Conservation (phyloP, 331 rosid species). For the Pyracantha coccinea region DNA sequence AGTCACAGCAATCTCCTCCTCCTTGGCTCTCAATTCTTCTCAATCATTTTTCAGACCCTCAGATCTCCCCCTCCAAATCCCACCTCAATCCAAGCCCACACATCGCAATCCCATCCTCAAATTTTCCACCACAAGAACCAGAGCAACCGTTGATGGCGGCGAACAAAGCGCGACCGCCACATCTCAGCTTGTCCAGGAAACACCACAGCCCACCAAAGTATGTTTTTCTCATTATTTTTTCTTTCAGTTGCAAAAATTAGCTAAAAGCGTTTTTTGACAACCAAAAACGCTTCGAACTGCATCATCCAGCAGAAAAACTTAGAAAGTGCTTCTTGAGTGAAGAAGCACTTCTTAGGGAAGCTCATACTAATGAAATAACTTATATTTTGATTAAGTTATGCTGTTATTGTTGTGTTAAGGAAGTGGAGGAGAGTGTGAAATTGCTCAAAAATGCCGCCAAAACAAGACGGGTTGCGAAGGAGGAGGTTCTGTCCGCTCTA, state of each 20-base stretch:
- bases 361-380: neutral
- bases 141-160: conserved; percentile 50
- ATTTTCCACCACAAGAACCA: conserved; percentile 29
- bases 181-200: conserved; percentile 31
- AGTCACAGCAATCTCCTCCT: conserved; percentile 7
- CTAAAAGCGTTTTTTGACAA: neutral
- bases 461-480: conserved; percentile 56
- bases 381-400: neutral
- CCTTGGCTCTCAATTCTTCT: conserved; percentile 21
- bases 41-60: conserved; percentile 18
- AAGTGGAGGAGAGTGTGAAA: conserved; percentile 67
- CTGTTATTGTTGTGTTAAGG: conserved; percentile 38
- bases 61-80: conserved; percentile 10
- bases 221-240: neutral
- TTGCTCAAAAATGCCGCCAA: conserved; percentile 81
- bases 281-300: neutral
- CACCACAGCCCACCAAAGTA: conserved; percentile 35
- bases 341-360: neutral
- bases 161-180: conserved; percentile 38
- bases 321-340: neutral
- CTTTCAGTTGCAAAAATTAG: neutral
- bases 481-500: conserved; percentile 70
- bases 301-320: neutral
- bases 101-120: conserved; percentile 3
- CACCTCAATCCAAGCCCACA: conserved; percentile 6